Conservation (phyloP, 257 asterid species). For the Nicotiana sylvestris region DNA sequence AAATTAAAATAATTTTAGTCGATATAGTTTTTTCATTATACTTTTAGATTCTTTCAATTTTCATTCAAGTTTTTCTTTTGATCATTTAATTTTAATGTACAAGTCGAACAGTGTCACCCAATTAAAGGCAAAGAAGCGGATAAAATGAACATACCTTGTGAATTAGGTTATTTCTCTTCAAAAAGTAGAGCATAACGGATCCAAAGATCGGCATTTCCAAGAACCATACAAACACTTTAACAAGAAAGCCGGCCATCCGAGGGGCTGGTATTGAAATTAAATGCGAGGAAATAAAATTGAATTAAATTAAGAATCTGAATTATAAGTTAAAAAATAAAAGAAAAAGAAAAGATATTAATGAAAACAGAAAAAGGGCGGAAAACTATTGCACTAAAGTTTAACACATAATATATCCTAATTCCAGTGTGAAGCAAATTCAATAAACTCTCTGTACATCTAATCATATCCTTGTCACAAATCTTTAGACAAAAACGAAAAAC, state of each 20-base stretch:
- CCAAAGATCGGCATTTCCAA: conserved; percentile 71
- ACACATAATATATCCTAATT: too few species aligned
- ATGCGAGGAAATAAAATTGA: not conserved
- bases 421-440: too few species aligned
- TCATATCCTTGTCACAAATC: too few species aligned
- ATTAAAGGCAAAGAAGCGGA: not conserved
- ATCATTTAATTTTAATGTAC: too few species aligned
- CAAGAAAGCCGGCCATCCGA: conserved; percentile 88
- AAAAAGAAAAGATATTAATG: not conserved
- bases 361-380: too few species aligned
- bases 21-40: not conserved
- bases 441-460: too few species aligned
- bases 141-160: conserved; percentile 48
- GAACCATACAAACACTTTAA: conserved; percentile 66
- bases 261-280: conserved; percentile 45
- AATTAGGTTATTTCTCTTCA: conserved; percentile 66
- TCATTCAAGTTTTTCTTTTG: too few species aligned
- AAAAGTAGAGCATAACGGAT: conserved; percentile 47
- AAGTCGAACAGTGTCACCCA: not conserved
- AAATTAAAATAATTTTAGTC: not conserved
- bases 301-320: not conserved
- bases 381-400: too few species aligned
- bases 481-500: too few species aligned
- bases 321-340: not conserved
- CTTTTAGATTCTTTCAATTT: too few species aligned